A percentile compares a stretch with the other conserved stretches of the same genome.
Evolutionary conservation across 2,329 filamentous ascomycete species (phyloP).

Genomic region (Aspergillus pseudoglaucus): DNA sequence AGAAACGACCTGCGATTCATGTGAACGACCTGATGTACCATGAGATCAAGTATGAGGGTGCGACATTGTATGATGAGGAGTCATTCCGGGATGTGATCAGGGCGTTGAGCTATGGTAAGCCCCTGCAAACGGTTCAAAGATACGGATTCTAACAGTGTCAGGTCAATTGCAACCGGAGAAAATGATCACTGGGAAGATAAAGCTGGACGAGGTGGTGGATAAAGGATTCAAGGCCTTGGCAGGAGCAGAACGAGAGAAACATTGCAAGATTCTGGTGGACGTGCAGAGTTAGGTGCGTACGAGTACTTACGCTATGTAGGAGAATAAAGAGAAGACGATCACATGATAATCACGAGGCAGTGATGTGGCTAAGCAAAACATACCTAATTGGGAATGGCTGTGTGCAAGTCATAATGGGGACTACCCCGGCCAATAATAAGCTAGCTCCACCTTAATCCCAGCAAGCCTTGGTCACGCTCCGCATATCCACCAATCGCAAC

Average conservation of each 20-base stretch:
- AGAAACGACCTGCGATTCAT: constrained; percentile 48
- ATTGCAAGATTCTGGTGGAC: constrained; percentile 53
- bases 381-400: background rate
- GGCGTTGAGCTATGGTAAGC: constrained; percentile 32
- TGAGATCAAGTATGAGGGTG: constrained; percentile 48
- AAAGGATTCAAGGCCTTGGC: constrained; percentile 53
- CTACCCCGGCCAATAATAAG: no score
- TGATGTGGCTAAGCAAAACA: no score
- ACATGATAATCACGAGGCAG: background rate
- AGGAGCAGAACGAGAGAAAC: constrained; percentile 51
- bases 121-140: constrained; percentile 1
- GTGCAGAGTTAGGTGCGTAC: constrained; percentile 6
- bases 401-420: no score
- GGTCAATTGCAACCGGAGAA: constrained; percentile 46
- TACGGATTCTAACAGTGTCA: constrained; percentile 20
- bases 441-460: background rate
- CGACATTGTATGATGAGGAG: constrained; percentile 43
- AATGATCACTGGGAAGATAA: constrained; percentile 58
- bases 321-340: no score
- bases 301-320: background rate
- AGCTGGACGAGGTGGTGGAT: constrained; percentile 51
- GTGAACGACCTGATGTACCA: constrained; percentile 50
- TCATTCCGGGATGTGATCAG: constrained; percentile 55
- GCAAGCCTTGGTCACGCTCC: background rate
- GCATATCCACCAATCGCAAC: background rate